A percentile compares a stretch with the other conserved stretches of the same genome.
These are phyloP conservation scores for Cystoisospora suis DNA, from an alignment of 169 alveolate genomes.

Conservation along the genomic window DNA sequence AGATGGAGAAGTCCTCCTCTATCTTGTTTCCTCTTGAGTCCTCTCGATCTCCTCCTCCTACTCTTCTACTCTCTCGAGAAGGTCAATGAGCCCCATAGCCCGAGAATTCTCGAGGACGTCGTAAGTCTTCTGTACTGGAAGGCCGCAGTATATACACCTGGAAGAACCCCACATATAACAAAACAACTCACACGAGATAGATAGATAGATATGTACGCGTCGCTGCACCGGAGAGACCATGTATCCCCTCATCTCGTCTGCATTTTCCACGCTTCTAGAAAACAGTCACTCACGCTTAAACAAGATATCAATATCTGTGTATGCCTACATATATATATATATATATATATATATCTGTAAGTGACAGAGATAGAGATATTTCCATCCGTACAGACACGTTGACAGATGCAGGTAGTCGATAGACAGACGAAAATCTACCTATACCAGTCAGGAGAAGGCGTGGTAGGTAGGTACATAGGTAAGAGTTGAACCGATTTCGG, in stretches of 20 bases:
- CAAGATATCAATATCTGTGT: neutral
- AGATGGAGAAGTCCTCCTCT: too few species aligned
- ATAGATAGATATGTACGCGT: neutral
- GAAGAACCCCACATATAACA: neutral
- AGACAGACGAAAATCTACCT: neutral
- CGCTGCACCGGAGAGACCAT: neutral
- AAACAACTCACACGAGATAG: too few species aligned
- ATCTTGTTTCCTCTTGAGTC: neutral
- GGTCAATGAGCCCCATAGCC: neutral
- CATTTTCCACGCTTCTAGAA: neutral
- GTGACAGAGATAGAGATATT: neutral
- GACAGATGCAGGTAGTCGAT: neutral
- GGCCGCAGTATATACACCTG: conserved; percentile 33
- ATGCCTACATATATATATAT: neutral
- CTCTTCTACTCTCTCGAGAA: neutral
- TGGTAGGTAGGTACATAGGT: neutral
- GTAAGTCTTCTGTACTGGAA: conserved; percentile 16
- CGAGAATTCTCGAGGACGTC: neutral
- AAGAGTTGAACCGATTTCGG: too few species aligned
- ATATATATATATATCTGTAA: neutral
- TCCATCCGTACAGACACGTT: neutral
- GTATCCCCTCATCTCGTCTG: neutral
- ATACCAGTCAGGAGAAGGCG: neutral
- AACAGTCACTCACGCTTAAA: neutral
- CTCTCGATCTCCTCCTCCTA: neutral